phyloP scores from a whole-genome alignment of 345 rosid genomes.

The Turnera subulata region DNA sequence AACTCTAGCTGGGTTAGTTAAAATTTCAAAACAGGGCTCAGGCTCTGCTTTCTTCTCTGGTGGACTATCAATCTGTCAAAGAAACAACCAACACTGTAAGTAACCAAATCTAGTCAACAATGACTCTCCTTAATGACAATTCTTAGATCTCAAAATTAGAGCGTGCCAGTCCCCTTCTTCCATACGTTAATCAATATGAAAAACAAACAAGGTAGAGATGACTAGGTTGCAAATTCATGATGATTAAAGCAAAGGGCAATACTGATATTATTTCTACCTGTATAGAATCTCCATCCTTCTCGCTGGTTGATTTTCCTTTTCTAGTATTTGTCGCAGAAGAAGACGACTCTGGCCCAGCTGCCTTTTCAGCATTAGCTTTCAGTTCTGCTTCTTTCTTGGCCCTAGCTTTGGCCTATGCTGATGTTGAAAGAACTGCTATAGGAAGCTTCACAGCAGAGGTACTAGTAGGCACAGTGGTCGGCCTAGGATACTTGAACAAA shows the following conservation, averaged over 20 bases:
- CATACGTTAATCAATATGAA: no score
- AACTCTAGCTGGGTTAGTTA: constrained; percentile 97
- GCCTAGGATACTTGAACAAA: constrained; percentile 91
- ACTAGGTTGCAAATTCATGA: no score
- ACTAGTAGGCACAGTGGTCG: constrained; percentile 73
- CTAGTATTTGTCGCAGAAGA: constrained; percentile 34
- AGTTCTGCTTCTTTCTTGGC: constrained; percentile 97
- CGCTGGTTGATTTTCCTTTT: constrained; percentile 70
- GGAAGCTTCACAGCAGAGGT: constrained; percentile 91
- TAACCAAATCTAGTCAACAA: neutral
- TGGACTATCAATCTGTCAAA: constrained; percentile 65
- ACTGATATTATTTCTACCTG: constrained; percentile 41
- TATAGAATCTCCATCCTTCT: constrained; percentile 92
- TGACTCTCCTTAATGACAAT: no score
- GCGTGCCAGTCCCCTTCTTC: no score
- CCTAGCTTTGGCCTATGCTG: constrained; percentile 92
- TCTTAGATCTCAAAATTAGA: no score
- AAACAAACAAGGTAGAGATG: no score
- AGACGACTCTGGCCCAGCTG: constrained; percentile 43
- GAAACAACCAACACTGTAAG: neutral
- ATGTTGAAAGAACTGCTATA: constrained; percentile 91
- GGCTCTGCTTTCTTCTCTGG: constrained; percentile 88
- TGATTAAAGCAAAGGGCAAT: neutral
- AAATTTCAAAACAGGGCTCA: constrained; percentile 73
- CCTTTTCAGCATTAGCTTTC: constrained; percentile 74